Evolutionary conservation across 129 eudicot species (phyloP).

Genomic region (Lactuca saligna): DNA sequence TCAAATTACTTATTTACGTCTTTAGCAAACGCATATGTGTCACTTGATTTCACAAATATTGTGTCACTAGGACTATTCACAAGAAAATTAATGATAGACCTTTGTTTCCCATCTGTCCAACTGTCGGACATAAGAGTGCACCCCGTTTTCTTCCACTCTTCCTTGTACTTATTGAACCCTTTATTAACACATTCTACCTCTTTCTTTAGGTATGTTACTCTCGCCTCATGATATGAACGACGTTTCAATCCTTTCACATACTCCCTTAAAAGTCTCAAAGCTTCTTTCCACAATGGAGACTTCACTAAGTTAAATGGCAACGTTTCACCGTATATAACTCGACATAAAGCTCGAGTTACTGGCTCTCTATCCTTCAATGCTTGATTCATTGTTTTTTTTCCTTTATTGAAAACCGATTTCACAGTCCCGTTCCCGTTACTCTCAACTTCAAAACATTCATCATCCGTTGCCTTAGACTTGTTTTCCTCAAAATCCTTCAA

Average conservation of each 20-base stretch:
- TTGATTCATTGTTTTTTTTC: conserved; percentile 5
- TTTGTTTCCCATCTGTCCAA: conserved; percentile 1
- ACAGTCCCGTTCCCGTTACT: background rate
- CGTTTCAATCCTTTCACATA: background rate
- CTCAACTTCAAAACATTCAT: background rate
- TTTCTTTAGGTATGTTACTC: conserved; percentile 3
- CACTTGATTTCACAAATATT: background rate
- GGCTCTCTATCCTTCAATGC: background rate
- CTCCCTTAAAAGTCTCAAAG: background rate
- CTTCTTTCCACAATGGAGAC: no score
- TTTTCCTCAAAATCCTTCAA: conserved; percentile 10
- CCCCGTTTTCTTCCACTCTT: conserved; percentile 4
- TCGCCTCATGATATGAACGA: conserved; percentile 11
- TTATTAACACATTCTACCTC: background rate
- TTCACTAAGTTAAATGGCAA: no score
- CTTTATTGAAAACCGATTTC: background rate
- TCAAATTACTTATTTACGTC: background rate
- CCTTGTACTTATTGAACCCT: background rate
- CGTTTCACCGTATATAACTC: no score
- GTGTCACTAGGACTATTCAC: conserved; percentile 8
- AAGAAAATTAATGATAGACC: conserved; percentile 8
- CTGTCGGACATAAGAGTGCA: background rate
- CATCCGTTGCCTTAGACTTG: background rate
- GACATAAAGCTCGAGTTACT: background rate
- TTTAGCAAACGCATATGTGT: background rate